phyloP scores from a whole-genome alignment of 495 filamentous ascomycete species.

The Penicillium coprophilum region DNA sequence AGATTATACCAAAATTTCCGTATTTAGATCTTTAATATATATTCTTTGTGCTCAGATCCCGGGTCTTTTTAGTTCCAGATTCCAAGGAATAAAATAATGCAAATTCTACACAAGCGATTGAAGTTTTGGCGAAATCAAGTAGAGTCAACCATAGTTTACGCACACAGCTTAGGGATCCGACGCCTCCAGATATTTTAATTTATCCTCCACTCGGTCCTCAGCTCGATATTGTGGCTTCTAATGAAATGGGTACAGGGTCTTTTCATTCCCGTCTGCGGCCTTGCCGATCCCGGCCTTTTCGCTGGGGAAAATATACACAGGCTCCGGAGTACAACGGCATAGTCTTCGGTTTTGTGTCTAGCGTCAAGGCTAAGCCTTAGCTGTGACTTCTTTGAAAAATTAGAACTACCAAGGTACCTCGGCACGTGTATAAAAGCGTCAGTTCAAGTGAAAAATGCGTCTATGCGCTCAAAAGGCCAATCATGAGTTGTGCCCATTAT shows the following conservation, averaged over 20 bases:
- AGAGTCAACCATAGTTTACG: no score
- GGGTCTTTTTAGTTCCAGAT: neutral
- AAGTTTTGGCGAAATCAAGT: no score
- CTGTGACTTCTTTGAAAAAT: no score
- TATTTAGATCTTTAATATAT: neutral
- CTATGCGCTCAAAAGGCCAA: neutral
- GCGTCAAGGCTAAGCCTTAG: no score
- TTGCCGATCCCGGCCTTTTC: no score
- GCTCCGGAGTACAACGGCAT: slow-evolving; percentile 1
- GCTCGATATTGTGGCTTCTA: neutral
- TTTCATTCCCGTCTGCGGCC: neutral
- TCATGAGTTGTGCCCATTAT: neutral
- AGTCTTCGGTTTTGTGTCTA: neutral
- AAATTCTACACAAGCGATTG: no score
- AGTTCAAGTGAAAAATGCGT: neutral
- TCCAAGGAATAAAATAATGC: no score
- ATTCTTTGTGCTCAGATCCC: no score
- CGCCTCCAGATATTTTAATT: neutral
- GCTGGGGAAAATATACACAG: no score
- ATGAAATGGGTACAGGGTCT: neutral
- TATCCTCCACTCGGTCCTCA: neutral
- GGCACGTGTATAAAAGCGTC: no score
- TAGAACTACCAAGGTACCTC: no score
- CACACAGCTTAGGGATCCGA: no score
- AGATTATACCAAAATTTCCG: neutral